Evolutionary conservation across 2,329 filamentous ascomycete species (phyloP), one percentile per base, ranked within the genome.

Genomic region (Thielaviopsis musarum): DNA sequence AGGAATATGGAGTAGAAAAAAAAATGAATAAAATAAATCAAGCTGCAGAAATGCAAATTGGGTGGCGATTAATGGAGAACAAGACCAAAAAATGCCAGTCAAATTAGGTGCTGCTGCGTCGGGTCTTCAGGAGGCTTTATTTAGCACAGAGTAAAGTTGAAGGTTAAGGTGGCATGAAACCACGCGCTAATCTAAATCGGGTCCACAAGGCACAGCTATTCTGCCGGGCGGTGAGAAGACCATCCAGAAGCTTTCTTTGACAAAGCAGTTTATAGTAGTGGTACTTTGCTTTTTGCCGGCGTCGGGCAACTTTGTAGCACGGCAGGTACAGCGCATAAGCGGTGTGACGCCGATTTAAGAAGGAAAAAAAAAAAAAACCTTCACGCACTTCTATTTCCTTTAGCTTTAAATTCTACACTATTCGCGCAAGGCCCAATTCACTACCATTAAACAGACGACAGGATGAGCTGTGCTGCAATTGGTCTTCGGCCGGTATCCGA

Each of bases 151-250:
- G 12, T 28, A 64, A 65, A 64, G 66, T 65, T 67, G 65, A 66
- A 64, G 38, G 64, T 65, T 71, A 67, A 72, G 70, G 71, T 73
- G 72, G 71, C 72, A 73, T 74, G 70, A 70, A 70, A 57, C 61
- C 55, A 53, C 56, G 59, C 67, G 67, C 71, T 73, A 73, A 63
- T 56, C 72, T 66, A 2, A 15, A 68, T 71, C 63, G 30, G 67
- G 65, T 26, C 45, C 61, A 61, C 62, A 57, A 52, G 28, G n/a
- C n/a, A 65, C 54, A 24, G 56, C 26, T 57, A 65, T 71, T 70
- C 68, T 71, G 69, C 72, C 69, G 64, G 67, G 70, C 72, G 71
- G 72, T 73, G 67, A 66, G 51, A 57, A 53, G 26, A 26, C 26
- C 21, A 53, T 53, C 54, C 2, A 45, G 38, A 45, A 45, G 38